Evolutionary conservation across 2,329 filamentous ascomycete genomes (phyloP).

Genomic region (Iodosphaeria phyllophila): DNA sequence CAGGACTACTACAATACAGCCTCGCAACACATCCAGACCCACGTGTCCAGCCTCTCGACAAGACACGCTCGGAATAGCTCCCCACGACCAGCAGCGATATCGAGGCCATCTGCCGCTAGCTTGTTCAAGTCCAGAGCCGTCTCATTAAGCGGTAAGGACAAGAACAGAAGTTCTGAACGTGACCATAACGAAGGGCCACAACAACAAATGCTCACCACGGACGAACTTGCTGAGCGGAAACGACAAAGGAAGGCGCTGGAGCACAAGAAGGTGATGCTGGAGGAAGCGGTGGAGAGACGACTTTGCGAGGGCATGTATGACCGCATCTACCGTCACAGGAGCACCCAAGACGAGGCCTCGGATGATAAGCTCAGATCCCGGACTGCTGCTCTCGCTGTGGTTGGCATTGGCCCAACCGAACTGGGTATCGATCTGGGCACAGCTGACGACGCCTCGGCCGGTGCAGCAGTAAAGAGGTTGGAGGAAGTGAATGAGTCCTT

Average conservation of each 20-base stretch:
- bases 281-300: slow-evolving; percentile 80
- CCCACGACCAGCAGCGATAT: slow-evolving; percentile 31
- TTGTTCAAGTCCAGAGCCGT: slow-evolving; percentile 35
- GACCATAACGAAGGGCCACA: too few relatives aligned
- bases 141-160: slow-evolving; percentile 33
- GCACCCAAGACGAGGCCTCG: slow-evolving; percentile 81
- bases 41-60: slow-evolving; percentile 64
- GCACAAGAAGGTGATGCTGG: slow-evolving; percentile 54
- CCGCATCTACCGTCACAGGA: slow-evolving; percentile 79
- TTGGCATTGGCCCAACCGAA: slow-evolving; percentile 77
- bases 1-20: slow-evolving; percentile 84
- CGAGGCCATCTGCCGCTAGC: slow-evolving; percentile 35
- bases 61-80: slow-evolving; percentile 52
- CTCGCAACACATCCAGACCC: slow-evolving; percentile 66
- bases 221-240: slow-evolving; percentile 67
- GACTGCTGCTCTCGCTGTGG: slow-evolving; percentile 74
- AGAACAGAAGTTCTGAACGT: too few relatives aligned
- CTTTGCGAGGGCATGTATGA: slow-evolving; percentile 74
- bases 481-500: slow-evolving; percentile 58
- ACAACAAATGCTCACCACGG: slow-evolving; percentile 80
- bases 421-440: slow-evolving; percentile 58
- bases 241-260: slow-evolving; percentile 63
- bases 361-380: slow-evolving; percentile 91
- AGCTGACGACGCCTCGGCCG: slow-evolving; percentile 30
- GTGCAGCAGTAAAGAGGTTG: slow-evolving; percentile 37